A percentile compares a stretch with the other conserved stretches of the same genome.
Evolutionary conservation across 352 stramenopile genomes (phyloP).

Genomic region (Globisporangium middletonii): DNA sequence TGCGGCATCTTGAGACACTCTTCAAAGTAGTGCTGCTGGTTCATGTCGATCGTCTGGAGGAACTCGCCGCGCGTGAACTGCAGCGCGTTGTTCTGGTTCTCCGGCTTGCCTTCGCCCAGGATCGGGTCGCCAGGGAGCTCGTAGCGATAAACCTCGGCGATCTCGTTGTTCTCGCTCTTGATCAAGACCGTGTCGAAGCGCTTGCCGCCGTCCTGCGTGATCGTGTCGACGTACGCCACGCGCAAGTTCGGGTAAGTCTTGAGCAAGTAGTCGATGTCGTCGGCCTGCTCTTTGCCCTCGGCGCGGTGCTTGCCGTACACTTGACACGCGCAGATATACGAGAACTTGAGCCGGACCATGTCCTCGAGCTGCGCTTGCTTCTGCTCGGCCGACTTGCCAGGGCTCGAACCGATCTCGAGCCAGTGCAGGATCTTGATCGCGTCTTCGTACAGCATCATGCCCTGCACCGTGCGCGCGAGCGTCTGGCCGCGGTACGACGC

Average conservation of each 20-base stretch:
- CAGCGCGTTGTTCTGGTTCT: conserved; percentile 84
- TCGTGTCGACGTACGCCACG: conserved; percentile 77
- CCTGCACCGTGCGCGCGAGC: conserved; percentile 63
- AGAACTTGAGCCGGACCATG: conserved; percentile 81
- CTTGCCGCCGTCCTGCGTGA: conserved; percentile 23
- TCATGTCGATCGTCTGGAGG: conserved; percentile 88
- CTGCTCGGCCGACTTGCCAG: conserved; percentile 54
- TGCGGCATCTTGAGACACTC: conserved; percentile 85
- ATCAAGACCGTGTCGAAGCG: conserved; percentile 67
- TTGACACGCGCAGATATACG: conserved; percentile 80
- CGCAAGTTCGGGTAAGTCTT: conserved; percentile 74
- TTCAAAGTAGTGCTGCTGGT: conserved; percentile 86
- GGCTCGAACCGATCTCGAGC: conserved; percentile 70
- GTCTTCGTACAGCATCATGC: conserved; percentile 83
- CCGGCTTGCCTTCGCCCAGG: conserved; percentile 74
- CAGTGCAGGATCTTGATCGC: conserved; percentile 81
- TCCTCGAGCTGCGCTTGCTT: conserved; percentile 73
- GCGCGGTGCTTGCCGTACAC: conserved; percentile 78
- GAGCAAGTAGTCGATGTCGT: conserved; percentile 73
- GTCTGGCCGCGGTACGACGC: conserved; percentile 75
- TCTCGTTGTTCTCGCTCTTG: conserved; percentile 62
- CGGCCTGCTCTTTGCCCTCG: conserved; percentile 55
- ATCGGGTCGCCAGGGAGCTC: conserved; percentile 75
- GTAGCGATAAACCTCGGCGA: conserved; percentile 72
- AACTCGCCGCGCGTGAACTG: conserved; percentile 81